Evolutionary conservation across 371 early-diverging fungal genomes (phyloP), one percentile per base, ranked within the genome.

Genomic region (Syncephalastrum racemosum): DNA sequence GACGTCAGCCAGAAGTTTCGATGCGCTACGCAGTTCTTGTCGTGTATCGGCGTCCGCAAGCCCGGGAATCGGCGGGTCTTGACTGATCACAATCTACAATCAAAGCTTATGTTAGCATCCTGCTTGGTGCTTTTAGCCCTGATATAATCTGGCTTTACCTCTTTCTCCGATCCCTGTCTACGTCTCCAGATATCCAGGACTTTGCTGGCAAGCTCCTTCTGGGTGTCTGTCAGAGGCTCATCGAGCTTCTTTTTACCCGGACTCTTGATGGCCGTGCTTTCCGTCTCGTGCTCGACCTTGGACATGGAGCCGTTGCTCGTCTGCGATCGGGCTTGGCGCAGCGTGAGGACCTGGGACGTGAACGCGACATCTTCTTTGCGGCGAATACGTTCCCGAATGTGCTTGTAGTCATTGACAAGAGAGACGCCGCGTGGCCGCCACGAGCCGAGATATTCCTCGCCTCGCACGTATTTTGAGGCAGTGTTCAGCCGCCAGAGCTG

Each of bases 351-450:
- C 31, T 63, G 58, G 1, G 51, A 36, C 18, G 64, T 58, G 36
- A 58, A 58, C 8, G 53, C 50, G 10, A 59, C 52, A 8, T 64
- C 55, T 36, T 56, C 59, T 20, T 59, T 64, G 39, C 68, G 67
- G 23, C 56, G 53, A 13, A 84, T 62, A 2, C 58, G 59, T 3
- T 73, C 77, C 18, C 71, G 69, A 6, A 81, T 74, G 19, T 67
- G 71, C 46, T 73, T 72, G 64, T 76, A 90, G 44, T 84, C 84
- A 23, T 78, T 68, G 46, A 94, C 79, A 27, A 90, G 65, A 0
- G 83, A 86, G 6, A 89, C 82, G 13, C 90, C 89, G 4, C 87
- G 80, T 0, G 93, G 92, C 56, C 81, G 78, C 93, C 93, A 93
- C 3, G 77, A 73, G 2, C 79, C 85, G 53, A 93, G 70, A 31